Evolutionary conservation across 805 yeast genomes (phyloP).

Genomic region (Debaryomyces hansenii): DNA sequence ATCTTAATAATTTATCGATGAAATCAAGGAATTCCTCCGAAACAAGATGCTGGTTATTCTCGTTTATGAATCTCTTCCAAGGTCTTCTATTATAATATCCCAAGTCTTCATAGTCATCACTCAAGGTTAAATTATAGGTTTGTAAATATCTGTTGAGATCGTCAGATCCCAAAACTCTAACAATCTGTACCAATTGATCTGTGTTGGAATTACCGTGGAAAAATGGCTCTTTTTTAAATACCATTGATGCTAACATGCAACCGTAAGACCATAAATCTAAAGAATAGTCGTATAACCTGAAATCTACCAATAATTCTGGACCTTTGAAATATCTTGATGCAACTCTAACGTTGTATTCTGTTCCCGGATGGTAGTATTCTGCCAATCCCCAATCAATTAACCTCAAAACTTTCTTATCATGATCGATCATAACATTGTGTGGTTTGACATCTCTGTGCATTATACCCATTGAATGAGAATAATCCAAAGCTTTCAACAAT

Average conservation of each 20-base stretch:
- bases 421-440: slow-evolving; percentile 92
- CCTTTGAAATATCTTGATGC: slow-evolving; percentile 92
- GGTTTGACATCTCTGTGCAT: slow-evolving; percentile 96
- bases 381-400: slow-evolving; percentile 95
- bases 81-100: slow-evolving; percentile 67
- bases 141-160: slow-evolving; percentile 64
- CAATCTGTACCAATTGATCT: slow-evolving; percentile 89
- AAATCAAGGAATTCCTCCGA: slow-evolving; percentile 64
- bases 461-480: slow-evolving; percentile 89
- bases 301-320: slow-evolving; percentile 83
- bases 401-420: slow-evolving; percentile 56
- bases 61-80: slow-evolving; percentile 63
- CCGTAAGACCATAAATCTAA: slow-evolving; percentile 91
- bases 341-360: slow-evolving; percentile 87
- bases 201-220: slow-evolving; percentile 91
- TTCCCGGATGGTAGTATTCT: slow-evolving; percentile 87
- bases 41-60: slow-evolving; percentile 51
- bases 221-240: slow-evolving; percentile 87
- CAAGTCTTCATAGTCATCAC: slow-evolving; percentile 77
- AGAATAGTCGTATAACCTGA: slow-evolving; percentile 82
- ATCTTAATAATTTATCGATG: slow-evolving; percentile 69
- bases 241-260: slow-evolving; percentile 86
- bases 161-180: slow-evolving; percentile 82
- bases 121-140: slow-evolving; percentile 68
- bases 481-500: slow-evolving; percentile 79